Base-by-base conservation (phyloP, 306 rosid genomes). In the Quercus dentata region DNA sequence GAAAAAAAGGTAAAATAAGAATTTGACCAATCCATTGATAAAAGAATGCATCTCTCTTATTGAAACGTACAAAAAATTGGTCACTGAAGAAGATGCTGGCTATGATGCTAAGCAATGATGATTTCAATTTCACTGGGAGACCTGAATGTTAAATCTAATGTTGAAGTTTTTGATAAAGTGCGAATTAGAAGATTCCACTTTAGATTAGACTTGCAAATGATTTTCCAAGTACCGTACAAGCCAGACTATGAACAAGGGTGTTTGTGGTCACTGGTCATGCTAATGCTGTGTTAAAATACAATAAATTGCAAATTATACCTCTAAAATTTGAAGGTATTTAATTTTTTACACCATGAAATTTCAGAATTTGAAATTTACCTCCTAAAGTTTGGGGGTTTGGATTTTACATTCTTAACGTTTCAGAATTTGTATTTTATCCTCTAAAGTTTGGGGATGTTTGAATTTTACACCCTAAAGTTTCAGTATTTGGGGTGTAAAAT, bases 101-200 rank as follows among this genome's bases (percentile, higher is more conserved):
- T 51, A 56, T n/a, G 28, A 56, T 80, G 84, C 71, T 9, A 56
- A 8, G 56, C 76, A 80, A 65, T 74, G 79, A 81, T 76, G 64
- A 52, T 71, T 51, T 25, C 0, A 59, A 46, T 15, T 69, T 64
- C 81, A 71, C 68, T 27, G 78, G 71, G 56, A 49, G 68, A 56
- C 72, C 51, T 3, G 28, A 1, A 33, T 68, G 18, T 19, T 17
- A 33, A 68, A 68, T 68, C 23, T 14, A 31, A 15, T 0, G 69
- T 63, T 63, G 41, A 28, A 28, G 11, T 7, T 63, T 63, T 63
- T 15, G 25, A 15, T 27, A 63, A 28, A 63, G 44, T 28, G 30
- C 44, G 46, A 63, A 63, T 23, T 15, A 28, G 38, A 30, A 12
- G 11, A 28, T 63, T 63, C 69, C 69, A 63, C 69, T 63, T 25